Evolutionary conservation across 768 basidiomycete species (phyloP).

Genomic region (Boletus vermiculosoides): DNA sequence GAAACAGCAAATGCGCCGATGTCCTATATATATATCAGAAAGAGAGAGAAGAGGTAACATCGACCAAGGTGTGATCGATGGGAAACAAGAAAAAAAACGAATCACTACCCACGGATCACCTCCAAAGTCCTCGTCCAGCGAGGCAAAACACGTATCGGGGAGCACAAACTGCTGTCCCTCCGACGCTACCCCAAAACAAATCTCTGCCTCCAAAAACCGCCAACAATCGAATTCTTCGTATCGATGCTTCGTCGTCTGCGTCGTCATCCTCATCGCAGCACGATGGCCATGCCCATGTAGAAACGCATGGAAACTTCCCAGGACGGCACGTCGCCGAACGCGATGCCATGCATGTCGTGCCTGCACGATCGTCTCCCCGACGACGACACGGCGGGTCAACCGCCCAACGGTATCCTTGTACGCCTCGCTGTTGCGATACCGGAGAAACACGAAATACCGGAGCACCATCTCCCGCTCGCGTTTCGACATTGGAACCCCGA

Average conservation of each 20-base stretch:
- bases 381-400: slow-evolving; percentile 25
- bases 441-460: slow-evolving; percentile 53
- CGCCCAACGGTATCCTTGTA: slow-evolving; percentile 41
- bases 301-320: slow-evolving; percentile 31
- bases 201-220: slow-evolving; percentile 47
- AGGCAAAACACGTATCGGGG: slow-evolving; percentile 52
- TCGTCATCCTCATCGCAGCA: background rate
- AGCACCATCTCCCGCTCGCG: slow-evolving; percentile 40
- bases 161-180: slow-evolving; percentile 59
- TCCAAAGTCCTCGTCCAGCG: slow-evolving; percentile 48
- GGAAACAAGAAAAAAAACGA: background rate
- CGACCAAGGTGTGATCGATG: background rate
- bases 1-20: slow-evolving; percentile 53
- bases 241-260: background rate
- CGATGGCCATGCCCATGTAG: slow-evolving; percentile 13
- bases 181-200: slow-evolving; percentile 52
- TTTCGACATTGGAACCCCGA: slow-evolving; percentile 22
- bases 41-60: background rate
- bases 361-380: slow-evolving; percentile 20
- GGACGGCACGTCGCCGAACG: slow-evolving; percentile 27
- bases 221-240: slow-evolving; percentile 42
- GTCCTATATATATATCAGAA: slow-evolving; percentile 34
- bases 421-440: slow-evolving; percentile 54
- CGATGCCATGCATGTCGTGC: slow-evolving; percentile 28
- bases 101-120: slow-evolving; percentile 26